These are phyloP conservation scores for Globisporangium emineosum DNA, from an alignment of 352 stramenopile genomes.

Conservation along the genomic window DNA sequence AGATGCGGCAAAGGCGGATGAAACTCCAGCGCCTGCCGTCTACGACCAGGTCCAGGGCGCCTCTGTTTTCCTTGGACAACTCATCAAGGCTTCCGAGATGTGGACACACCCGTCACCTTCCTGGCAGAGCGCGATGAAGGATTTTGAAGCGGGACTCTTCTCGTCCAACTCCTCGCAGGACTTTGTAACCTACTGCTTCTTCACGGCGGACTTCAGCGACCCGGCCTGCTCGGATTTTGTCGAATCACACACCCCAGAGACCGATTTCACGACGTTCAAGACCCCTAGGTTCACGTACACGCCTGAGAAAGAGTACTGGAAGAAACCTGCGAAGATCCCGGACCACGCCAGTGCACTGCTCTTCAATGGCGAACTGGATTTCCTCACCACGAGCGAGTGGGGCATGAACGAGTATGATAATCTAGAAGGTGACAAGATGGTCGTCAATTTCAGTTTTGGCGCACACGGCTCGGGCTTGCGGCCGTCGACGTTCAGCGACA, in stretches of 20 bases:
- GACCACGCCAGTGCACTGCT: conserved; percentile 25
- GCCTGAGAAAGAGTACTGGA: conserved; percentile 29
- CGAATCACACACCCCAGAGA: not conserved
- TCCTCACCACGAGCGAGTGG: conserved; percentile 1
- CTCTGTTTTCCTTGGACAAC: conserved; percentile 18
- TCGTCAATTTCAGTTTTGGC: conserved; percentile 24
- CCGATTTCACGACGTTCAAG: not conserved
- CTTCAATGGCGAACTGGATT: conserved; percentile 30
- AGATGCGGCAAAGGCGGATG: not conserved
- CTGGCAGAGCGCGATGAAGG: conserved; percentile 13
- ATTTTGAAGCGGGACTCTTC: conserved; percentile 13
- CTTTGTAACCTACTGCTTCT: conserved; percentile 17
- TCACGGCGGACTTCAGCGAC: conserved; percentile 15
- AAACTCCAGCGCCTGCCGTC: not conserved
- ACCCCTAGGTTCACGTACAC: conserved; percentile 2
- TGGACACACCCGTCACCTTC: conserved; percentile 24
- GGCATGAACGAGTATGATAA: not conserved
- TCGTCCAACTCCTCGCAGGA: conserved; percentile 3
- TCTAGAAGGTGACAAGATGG: conserved; percentile 5
- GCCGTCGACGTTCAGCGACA: not conserved
- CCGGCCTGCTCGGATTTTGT: conserved; percentile 11
- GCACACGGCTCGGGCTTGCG: conserved; percentile 19
- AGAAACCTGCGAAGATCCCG: conserved; percentile 22
- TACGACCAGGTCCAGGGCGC: conserved; percentile 14
- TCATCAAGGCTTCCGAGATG: conserved; percentile 31